Evolutionary conservation across 805 yeast genomes (phyloP).

Genomic region (Ogataea methanolica): DNA sequence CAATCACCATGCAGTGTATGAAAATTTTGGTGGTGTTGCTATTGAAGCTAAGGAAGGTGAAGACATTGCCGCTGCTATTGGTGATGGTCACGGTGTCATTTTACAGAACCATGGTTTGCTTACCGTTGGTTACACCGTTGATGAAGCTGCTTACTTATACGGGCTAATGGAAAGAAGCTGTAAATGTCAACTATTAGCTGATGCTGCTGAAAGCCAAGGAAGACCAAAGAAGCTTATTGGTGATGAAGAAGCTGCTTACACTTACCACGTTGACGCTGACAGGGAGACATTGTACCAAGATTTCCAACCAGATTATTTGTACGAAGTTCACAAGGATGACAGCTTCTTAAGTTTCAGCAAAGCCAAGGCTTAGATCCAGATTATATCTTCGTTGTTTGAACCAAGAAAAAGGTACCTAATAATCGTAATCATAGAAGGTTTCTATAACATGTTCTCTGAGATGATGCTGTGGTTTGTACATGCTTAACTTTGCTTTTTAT

Average conservation of each 20-base stretch:
- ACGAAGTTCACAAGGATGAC: slow-evolving; percentile 33
- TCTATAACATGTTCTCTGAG: too few species aligned
- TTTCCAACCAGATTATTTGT: slow-evolving; percentile 66
- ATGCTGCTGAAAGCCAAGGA: slow-evolving; percentile 42
- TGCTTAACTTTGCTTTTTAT: too few species aligned
- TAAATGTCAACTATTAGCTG: slow-evolving; percentile 61
- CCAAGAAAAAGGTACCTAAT: too few species aligned
- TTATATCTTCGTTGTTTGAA: too few species aligned
- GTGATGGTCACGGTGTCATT: slow-evolving; percentile 53
- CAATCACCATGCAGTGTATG: slow-evolving; percentile 61
- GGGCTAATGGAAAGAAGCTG: slow-evolving; percentile 61
- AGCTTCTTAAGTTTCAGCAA: slow-evolving; percentile 25
- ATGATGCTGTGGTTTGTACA: too few species aligned
- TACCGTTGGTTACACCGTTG: slow-evolving; percentile 67
- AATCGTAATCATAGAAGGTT: too few species aligned
- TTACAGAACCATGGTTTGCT: slow-evolving; percentile 70
- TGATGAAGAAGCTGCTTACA: slow-evolving; percentile 64
- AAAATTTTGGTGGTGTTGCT: slow-evolving; percentile 76
- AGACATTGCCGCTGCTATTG: slow-evolving; percentile 57
- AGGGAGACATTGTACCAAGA: slow-evolving; percentile 68
- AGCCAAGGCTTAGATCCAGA: not conserved
- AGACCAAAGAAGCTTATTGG: slow-evolving; percentile 39
- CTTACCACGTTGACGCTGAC: slow-evolving; percentile 55
- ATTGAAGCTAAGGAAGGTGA: slow-evolving; percentile 59
- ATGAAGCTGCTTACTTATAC: slow-evolving; percentile 68